Base-by-base conservation (phyloP, 2,329 filamentous ascomycete species). In the Akanthomyces dipterigenus region DNA sequence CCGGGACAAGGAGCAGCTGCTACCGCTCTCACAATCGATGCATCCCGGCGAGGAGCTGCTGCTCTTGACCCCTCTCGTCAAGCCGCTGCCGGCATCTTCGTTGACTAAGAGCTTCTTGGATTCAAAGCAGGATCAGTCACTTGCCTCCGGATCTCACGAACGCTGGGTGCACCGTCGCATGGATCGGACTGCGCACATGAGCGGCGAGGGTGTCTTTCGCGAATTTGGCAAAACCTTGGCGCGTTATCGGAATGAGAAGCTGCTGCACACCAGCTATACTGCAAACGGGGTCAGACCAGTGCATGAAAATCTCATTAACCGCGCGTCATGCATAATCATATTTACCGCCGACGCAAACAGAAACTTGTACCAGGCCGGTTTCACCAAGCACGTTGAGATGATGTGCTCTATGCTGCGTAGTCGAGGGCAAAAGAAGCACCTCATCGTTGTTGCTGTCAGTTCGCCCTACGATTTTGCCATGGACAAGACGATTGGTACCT, bases 381-480 rank as follows among this genome's bases (percentile, higher is more conserved):
- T 98, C 71, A 93, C 93, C 2, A 98, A 97, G 72, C 93, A 98
- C 66, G 90, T 97, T 9, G 89, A 93, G 14, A 95, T 96, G 88
- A 93, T 97, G 75, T 97, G 93, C 75, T 91, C 90, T 24, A 89
- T 92, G 84, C 82, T 91, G 62, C 85, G 86, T 7, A 86, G 88
- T 7, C 84, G 83, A 16, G 89, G 89, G 2, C 89, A 92, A 70
- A 90, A 95, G 72, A 97, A 96, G 75, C 90, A 93, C 1, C 77
- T 97, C 42, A 87, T 97, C 26, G 93, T 97, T 3, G 89, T 97
- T 8, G 90, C 93, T 1, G 93, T 96, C 66, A 96, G 92, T 74
- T 97, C 93, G 1, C 93, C 93, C 0, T 98, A 97, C 73, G 93
- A 98, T 72, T 98, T 98, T 72, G 92, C 91, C 49, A 92, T 93